Evolutionary conservation across 805 yeast species (phyloP), one percentile per base, ranked within the genome.

Genomic region (Candida ascalaphidarum): DNA sequence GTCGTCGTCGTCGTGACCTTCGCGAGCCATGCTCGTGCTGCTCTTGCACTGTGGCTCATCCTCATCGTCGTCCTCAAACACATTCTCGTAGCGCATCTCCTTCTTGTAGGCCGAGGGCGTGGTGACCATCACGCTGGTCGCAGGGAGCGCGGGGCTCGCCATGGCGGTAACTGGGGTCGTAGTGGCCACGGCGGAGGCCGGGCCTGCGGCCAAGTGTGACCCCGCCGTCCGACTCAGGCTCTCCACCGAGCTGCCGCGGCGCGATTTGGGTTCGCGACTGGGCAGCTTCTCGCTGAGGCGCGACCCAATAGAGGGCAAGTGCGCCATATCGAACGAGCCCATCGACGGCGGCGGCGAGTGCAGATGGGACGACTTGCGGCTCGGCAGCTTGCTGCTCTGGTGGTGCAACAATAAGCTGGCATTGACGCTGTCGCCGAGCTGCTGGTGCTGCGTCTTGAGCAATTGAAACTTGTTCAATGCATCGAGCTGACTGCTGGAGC

Each of bases 361-460:
- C 4, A 59, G 56, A 31, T 55, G 55, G 28, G 58, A 51, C 11
- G 55, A 44, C 27, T 51, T 49, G 18, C 60, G 40, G 25, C 55
- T 46, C n/a, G n/a, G n/a, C n/a, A 46, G 34, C 2, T 41, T 39
- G 20, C 52, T 32, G 21, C 52, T 45, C 11, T 44, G 45, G 4
- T 31, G 46, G 20, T 49, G 62, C 15, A 61, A 39, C 3, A 57
- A 43, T 30, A 71, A 38, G 35, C 79, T 71, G 23, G 74, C 71
- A 17, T 65, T 62, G 8, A 75, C 58, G 40, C 72, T 71, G 16
- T 74, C 81, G 24, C 75, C 61, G 22, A 74, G 49, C 21, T 70
- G 60, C 33, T 72, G 77, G 40, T 74, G 77, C 22, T 65, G 71
- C 11, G 55, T 57, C 43, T 60, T 68, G 51, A 77, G 55, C 31